These are phyloP conservation scores for Irpex sp. DNA, from an alignment of 1,284 basidiomycete species.

Conservation along the genomic window DNA sequence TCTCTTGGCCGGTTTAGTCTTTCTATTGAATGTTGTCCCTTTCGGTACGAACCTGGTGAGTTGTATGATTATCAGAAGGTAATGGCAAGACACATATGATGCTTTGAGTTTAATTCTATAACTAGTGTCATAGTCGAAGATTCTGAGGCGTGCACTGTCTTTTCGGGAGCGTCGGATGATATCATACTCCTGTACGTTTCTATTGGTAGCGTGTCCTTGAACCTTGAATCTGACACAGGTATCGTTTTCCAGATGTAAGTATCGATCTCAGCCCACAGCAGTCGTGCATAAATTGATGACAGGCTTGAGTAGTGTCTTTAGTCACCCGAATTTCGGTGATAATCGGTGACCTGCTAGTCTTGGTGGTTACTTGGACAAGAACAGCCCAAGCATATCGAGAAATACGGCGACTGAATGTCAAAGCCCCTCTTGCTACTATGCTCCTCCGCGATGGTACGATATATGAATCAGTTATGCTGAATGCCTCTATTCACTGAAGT, in stretches of 20 bases:
- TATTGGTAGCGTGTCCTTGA: not conserved
- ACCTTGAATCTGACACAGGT: not conserved
- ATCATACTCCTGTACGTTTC: not conserved
- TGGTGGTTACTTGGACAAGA: not conserved
- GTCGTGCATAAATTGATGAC: no score
- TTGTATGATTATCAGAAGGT: no score
- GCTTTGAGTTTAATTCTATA: not conserved
- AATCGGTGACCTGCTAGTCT: no score
- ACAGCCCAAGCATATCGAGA: not conserved
- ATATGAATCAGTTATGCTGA: not conserved
- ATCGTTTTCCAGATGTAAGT: no score
- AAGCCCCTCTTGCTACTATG: not conserved
- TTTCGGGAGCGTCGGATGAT: not conserved
- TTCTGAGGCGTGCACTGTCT: not conserved
- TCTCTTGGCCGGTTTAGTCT: not conserved
- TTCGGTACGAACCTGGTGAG: not conserved
- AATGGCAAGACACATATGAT: no score
- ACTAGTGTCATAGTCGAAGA: not conserved
- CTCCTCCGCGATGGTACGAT: not conserved
- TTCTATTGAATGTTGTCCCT: not conserved
- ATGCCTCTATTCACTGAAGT: not conserved
- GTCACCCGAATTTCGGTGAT: no score
- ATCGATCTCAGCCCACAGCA: no score
- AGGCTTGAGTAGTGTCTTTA: not conserved
- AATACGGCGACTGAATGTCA: not conserved